Evolutionary conservation across 441 rosid genomes (phyloP).

Genomic region (Mallotus japonicus): DNA sequence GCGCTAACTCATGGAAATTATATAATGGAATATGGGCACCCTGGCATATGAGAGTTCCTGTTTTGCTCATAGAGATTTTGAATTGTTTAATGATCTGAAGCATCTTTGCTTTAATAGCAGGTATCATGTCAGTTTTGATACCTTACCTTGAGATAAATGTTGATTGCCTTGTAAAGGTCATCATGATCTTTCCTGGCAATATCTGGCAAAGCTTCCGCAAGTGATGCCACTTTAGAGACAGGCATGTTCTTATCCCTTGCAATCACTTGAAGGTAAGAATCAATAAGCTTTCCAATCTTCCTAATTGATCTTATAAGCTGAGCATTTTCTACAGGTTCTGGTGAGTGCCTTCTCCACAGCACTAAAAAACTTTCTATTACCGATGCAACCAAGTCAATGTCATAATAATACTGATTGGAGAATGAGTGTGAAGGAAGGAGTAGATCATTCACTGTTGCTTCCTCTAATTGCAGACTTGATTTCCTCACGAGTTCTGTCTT

Average conservation of each 20-base stretch:
- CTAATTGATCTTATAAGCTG: conserved; percentile 50
- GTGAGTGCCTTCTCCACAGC: conserved; percentile 71
- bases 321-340: conserved; percentile 41
- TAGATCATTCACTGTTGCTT: conserved; percentile 64
- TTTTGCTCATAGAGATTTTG: no score
- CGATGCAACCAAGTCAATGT: conserved; percentile 66
- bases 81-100: not conserved
- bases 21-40: no score
- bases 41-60: no score
- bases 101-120: not conserved
- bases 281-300: conserved; percentile 67
- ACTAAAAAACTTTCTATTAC: conserved; percentile 63
- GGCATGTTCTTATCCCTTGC: conserved; percentile 72
- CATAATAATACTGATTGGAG: conserved; percentile 45
- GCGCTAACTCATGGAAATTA: no score
- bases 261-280: conserved; percentile 77
- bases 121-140: not conserved
- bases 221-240: conserved; percentile 46
- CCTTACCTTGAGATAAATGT: conserved; percentile 78
- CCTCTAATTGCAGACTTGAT: conserved; percentile 73
- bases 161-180: conserved; percentile 85
- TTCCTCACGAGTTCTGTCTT: conserved; percentile 74
- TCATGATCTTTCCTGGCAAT: conserved; percentile 69
- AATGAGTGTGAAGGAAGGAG: conserved; percentile 58
- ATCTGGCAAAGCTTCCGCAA: conserved; percentile 78